These are phyloP conservation scores for Moringa oleifera DNA, from an alignment of 345 rosid species.

Conservation along the genomic window DNA sequence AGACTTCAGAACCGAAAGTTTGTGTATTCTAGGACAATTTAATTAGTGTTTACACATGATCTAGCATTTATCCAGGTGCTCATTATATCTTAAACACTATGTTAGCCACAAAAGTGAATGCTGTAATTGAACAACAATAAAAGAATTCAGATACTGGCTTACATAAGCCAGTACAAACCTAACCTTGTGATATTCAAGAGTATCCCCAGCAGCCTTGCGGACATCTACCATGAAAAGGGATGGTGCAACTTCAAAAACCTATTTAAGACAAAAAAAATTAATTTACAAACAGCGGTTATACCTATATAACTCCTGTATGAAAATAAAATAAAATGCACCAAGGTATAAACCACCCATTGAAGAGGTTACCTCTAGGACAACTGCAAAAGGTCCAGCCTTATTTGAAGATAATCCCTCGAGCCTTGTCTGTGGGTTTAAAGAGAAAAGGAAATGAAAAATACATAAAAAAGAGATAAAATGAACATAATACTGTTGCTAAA, in stretches of 20 bases:
- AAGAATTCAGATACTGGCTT: too few species aligned
- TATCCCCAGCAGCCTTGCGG: constrained; percentile 86
- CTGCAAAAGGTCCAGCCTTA: constrained; percentile 60
- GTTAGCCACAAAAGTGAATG: too few species aligned
- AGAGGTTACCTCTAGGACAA: constrained; percentile 64
- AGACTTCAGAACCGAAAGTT: neutral
- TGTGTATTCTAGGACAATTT: neutral
- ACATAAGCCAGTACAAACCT: neutral
- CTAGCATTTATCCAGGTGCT: too few species aligned
- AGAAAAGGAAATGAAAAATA: constrained; percentile 1
- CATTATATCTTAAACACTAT: too few species aligned
- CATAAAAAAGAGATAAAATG: too few species aligned
- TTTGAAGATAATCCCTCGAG: constrained; percentile 57
- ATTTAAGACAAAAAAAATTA: neutral
- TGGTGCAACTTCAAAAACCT: constrained; percentile 92
- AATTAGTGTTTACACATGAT: too few species aligned
- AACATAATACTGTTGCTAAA: too few species aligned
- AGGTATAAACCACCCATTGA: too few species aligned
- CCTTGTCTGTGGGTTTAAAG: constrained; percentile 43
- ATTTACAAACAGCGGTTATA: neutral
- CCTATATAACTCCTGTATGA: neutral
- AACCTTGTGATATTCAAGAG: constrained; percentile 91
- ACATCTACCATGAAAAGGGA: constrained; percentile 90
- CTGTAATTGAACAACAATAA: too few species aligned
- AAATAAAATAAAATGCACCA: too few species aligned